Conservation (phyloP, 305 asterid genomes). For the Rubia tinctorum region DNA sequence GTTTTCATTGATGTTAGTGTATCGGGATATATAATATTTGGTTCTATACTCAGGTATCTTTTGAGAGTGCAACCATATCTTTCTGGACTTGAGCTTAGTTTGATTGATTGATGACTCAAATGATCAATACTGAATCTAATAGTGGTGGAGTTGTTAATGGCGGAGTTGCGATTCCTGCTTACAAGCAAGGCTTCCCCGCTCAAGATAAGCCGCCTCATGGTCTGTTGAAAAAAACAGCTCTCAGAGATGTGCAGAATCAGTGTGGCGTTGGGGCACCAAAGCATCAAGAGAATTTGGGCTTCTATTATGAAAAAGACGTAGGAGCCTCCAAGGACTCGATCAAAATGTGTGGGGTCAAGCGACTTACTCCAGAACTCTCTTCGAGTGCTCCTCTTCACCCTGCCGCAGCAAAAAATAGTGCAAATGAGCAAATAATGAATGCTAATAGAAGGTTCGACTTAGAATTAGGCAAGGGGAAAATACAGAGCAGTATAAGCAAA, state of each 20-base stretch:
- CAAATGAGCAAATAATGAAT: constrained; percentile 69
- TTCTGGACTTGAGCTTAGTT: constrained; percentile 16
- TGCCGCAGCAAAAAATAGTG: constrained; percentile 37
- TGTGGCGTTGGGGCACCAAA: constrained; percentile 37
- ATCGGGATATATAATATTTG: constrained; percentile 3
- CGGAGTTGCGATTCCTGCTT: constrained; percentile 19
- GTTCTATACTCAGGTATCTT: constrained; percentile 26
- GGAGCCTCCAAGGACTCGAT: constrained; percentile 43
- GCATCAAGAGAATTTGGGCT: constrained; percentile 42
- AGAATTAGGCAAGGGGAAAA: constrained; percentile 77
- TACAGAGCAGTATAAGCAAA: constrained; percentile 53
- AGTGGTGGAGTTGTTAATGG: constrained; percentile 18
- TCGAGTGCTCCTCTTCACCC: constrained; percentile 45
- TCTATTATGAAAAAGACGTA: background rate
- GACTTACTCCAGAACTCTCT: constrained; percentile 73
- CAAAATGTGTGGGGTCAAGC: constrained; percentile 68
- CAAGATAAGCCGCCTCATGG: constrained; percentile 51
- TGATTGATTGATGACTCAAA: constrained; percentile 25
- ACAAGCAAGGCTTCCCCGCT: constrained; percentile 25
- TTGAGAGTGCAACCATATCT: constrained; percentile 17
- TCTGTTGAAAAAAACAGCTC: constrained; percentile 62
- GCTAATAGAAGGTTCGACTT: constrained; percentile 83
- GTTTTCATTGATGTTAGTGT: background rate
- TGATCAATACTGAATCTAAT: constrained; percentile 39
- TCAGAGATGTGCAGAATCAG: constrained; percentile 87